Conservation (phyloP, 2,329 filamentous ascomycete genomes). For the Pestalotiopsis sp. region DNA sequence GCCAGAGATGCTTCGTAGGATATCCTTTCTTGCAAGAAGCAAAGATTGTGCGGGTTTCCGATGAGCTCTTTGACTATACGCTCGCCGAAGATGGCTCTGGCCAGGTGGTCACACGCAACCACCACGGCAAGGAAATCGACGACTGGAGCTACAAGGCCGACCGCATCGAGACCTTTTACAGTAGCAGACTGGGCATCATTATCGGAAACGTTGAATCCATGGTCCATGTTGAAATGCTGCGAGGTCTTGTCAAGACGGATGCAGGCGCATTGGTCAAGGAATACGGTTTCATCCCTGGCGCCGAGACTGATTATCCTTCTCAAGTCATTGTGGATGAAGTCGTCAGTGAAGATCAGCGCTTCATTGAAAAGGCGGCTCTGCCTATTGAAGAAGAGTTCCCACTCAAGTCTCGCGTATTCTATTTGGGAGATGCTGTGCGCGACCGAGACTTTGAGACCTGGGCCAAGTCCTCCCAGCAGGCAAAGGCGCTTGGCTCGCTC, state of each 20-base stretch:
- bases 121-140: constrained; percentile 75
- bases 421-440: constrained; percentile 82
- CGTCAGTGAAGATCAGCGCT: constrained; percentile 87
- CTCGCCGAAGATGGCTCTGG: constrained; percentile 64
- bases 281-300: constrained; percentile 81
- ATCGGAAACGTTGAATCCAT: constrained; percentile 87
- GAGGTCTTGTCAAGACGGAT: constrained; percentile 87
- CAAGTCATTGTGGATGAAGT: constrained; percentile 91
- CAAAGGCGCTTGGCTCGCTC: background rate
- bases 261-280: constrained; percentile 91
- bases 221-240: constrained; percentile 91
- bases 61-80: constrained; percentile 90
- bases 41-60: constrained; percentile 84
- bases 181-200: constrained; percentile 85
- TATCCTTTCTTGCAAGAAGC: constrained; percentile 96
- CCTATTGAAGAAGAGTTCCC: constrained; percentile 94
- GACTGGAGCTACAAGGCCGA: constrained; percentile 84
- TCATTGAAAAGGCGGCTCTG: constrained; percentile 86
- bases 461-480: constrained; percentile 9
- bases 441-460: constrained; percentile 70
- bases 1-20: constrained; percentile 85
- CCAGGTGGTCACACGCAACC: constrained; percentile 69
- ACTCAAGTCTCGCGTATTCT: constrained; percentile 80
- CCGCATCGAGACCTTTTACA: constrained; percentile 84
- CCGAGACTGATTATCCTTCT: constrained; percentile 88